Conservation (phyloP, 257 asterid genomes). For the Orobanche coerulescens region DNA sequence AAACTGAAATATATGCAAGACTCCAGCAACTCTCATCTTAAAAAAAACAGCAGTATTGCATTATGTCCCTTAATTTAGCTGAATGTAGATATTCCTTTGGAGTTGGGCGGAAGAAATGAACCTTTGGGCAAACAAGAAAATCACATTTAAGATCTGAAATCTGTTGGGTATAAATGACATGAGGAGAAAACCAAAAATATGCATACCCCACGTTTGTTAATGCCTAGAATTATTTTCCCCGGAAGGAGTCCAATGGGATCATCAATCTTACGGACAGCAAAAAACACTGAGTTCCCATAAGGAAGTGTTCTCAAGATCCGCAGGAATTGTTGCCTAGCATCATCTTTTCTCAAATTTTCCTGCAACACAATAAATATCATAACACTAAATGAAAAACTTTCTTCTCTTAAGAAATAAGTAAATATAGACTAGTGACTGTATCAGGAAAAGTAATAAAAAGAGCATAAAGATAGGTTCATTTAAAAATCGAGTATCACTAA, state of each 20-base stretch:
- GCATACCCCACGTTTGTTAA: slow-evolving; percentile 97
- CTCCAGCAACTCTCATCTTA: slow-evolving; percentile 99
- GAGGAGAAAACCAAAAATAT: background rate
- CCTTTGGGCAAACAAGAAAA: slow-evolving; percentile 37
- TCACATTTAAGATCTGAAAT: slow-evolving; percentile 21
- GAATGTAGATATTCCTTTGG: slow-evolving; percentile 97
- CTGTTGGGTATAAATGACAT: slow-evolving; percentile 6
- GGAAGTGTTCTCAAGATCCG: slow-evolving; percentile 91
- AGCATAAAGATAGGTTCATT: background rate
- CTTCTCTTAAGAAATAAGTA: background rate
- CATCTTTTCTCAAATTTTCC: slow-evolving; percentile 95
- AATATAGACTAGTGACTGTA: background rate
- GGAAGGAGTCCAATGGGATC: slow-evolving; percentile 99
- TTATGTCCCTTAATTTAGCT: slow-evolving; percentile 95
- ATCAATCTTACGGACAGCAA: slow-evolving; percentile 95
- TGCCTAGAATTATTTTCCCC: slow-evolving; percentile 82
- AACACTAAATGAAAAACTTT: background rate
- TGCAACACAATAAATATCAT: slow-evolving; percentile 26
- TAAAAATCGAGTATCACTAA: background rate
- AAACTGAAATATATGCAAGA: slow-evolving; percentile 90
- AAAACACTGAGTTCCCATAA: slow-evolving; percentile 97
- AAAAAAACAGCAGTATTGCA: slow-evolving; percentile 99
- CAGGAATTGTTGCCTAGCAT: slow-evolving; percentile 90
- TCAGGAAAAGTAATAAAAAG: background rate
- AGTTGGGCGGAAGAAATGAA: slow-evolving; percentile 98